Base-by-base conservation (phyloP, 192 early-diverging fungal species). In the Radiomyces spectabilis region DNA sequence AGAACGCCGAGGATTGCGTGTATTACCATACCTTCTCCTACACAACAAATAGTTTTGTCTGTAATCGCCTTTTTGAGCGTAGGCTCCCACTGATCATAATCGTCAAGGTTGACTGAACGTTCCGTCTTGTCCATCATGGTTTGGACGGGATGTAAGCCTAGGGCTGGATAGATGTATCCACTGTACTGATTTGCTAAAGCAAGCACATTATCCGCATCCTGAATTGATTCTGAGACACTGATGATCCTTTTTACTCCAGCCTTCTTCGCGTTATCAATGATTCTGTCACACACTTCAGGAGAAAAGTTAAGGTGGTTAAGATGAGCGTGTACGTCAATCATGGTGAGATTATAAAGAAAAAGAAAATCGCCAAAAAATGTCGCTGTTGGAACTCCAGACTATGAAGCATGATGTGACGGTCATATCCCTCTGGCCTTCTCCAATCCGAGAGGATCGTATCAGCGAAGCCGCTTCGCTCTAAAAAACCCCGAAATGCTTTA, bases 271-370 rank as follows among this genome's bases (percentile, higher is more conserved):
- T 59, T 56, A 13, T 69, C 46, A 10, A 73, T 3, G 5, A 76
- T 51, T 3, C 21, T 4, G 1, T 41, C 21, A 3, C 5, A 61
- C 42, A 8, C 22, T 38, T 57, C 57, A 56, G 43, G 46, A 50
- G 33, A 56, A 41, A 77, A 75, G 29, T 68, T 75, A 1, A 54
- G 53, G 10, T 59, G 63, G 44, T 73, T 68, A 35, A 77, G 47
- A 44, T 80, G 78, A 10, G 78, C 78, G 61, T 80, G 78, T 6
- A 69, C 66, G 60, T 80, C 78, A 45, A 80, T 73, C 70, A 73
- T 65, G 26, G 2, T 41, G 29, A 39, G n/a, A n/a, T n/a, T 10
- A 19, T 6, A 51, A 51, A 51, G 24, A 10, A 31, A 31, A 31
- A 31, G 26, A 52, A 34, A 52, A 16, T 39, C 3, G 6, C 7